A percentile compares a stretch with the other conserved stretches of the same genome.
Conservation (phyloP, 208 protist species). For the Wallacemonas sp. region DNA sequence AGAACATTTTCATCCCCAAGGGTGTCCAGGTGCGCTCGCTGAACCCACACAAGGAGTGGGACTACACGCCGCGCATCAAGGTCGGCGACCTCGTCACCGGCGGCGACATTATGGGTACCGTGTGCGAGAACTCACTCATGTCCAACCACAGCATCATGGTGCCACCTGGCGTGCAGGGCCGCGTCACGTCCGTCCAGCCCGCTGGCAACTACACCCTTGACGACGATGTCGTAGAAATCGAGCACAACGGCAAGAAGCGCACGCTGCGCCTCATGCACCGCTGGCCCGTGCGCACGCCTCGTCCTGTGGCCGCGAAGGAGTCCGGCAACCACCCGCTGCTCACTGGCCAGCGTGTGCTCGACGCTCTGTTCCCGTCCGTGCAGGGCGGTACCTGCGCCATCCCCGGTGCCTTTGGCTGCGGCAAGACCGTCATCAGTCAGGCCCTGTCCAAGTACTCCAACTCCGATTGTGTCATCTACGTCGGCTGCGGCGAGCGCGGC, state of each 20-base stretch:
- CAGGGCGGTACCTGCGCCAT: constrained; percentile 99
- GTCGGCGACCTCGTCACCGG: constrained; percentile 97
- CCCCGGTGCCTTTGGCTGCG: constrained; percentile 99
- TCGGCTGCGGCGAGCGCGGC: constrained; percentile 99
- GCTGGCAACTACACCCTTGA: constrained; percentile 94
- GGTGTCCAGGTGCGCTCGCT: constrained; percentile 97
- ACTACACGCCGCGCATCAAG: constrained; percentile 92
- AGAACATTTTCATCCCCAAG: constrained; percentile 99
- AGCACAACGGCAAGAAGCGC: constrained; percentile 88
- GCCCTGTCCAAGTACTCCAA: constrained; percentile 99
- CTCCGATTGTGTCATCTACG: constrained; percentile 99
- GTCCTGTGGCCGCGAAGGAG: constrained; percentile 96
- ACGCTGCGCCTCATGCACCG: constrained; percentile 95
- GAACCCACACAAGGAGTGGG: constrained; percentile 93
- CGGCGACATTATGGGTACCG: constrained; percentile 97
- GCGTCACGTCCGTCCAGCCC: constrained; percentile 92
- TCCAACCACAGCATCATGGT: constrained; percentile 97
- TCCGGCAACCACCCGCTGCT: constrained; percentile 96
- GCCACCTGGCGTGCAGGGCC: constrained; percentile 92
- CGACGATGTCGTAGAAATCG: constrained; percentile 91
- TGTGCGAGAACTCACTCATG: constrained; percentile 98
- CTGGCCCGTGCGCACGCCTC: constrained; percentile 97
- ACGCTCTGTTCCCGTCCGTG: constrained; percentile 99
- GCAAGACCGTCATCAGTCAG: constrained; percentile 99
- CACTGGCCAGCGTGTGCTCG: constrained; percentile 99